Conservation (phyloP, 140 eudicot genomes). For the Ambrosia hybrid region DNA sequence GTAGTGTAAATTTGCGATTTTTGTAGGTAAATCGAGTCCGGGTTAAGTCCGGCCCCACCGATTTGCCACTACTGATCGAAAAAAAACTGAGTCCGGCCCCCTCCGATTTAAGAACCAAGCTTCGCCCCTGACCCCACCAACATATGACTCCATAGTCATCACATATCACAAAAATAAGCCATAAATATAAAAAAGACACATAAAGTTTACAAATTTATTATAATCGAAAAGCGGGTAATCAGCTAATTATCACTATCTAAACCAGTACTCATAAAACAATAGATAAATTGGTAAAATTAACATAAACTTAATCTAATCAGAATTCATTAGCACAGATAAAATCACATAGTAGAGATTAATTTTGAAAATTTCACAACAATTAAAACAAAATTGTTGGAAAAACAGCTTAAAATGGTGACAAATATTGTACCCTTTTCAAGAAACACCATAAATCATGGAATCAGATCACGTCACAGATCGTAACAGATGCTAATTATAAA, state of each 20-base stretch:
- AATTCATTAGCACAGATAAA: background rate
- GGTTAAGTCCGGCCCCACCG: no score
- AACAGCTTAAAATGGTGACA: background rate
- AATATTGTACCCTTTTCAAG: background rate
- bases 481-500: background rate
- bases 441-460: constrained; percentile 5
- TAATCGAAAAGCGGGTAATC: background rate
- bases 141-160: no score
- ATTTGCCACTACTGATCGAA: no score
- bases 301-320: background rate
- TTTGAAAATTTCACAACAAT: background rate
- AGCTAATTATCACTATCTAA: background rate
- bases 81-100: no score
- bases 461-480: constrained; percentile 22
- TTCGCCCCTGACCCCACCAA: no score
- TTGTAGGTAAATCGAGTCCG: no score
- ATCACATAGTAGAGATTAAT: background rate
- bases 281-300: background rate
- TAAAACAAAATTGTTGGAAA: background rate
- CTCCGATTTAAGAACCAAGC: no score
- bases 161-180: no score
- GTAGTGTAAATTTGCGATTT: no score
- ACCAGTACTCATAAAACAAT: background rate
- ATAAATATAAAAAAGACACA: no score
- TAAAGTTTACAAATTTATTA: background rate